These are phyloP conservation scores for Pterocarpus santalinus DNA, from an alignment of 306 rosid genomes.

Conservation along the genomic window DNA sequence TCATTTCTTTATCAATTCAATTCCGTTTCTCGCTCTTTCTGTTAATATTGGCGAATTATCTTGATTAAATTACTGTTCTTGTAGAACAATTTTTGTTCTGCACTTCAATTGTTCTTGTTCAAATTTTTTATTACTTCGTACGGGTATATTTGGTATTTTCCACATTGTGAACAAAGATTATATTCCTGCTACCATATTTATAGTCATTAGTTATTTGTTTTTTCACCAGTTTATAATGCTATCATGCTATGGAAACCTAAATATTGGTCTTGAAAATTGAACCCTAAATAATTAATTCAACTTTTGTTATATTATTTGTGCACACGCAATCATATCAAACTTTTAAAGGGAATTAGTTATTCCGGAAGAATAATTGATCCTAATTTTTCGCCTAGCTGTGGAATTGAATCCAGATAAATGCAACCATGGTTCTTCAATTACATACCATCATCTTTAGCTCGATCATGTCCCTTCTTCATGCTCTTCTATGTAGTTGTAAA, in stretches of 20 bases:
- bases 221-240: too few relatives aligned
- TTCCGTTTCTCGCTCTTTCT: neutral
- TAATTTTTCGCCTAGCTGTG: neutral
- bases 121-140: neutral
- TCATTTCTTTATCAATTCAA: neutral
- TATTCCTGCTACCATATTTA: neutral
- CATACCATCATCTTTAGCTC: too few relatives aligned
- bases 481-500: too few relatives aligned
- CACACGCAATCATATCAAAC: neutral
- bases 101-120: neutral
- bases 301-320: neutral
- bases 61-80: neutral
- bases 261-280: neutral
- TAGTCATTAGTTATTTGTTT: neutral
- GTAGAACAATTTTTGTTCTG: neutral
- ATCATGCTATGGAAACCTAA: neutral
- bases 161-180: neutral
- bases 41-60: neutral
- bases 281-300: neutral
- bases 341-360: neutral
- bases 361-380: neutral
- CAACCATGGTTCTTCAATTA: neutral
- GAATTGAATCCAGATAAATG: neutral
- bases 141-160: neutral
- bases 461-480: too few relatives aligned